Percentiles rank a stretch among this genome's conserved stretches.
These are phyloP conservation scores for Debaryomyces fabryi DNA, from an alignment of 1,139 yeast genomes.

Conservation along the genomic window DNA sequence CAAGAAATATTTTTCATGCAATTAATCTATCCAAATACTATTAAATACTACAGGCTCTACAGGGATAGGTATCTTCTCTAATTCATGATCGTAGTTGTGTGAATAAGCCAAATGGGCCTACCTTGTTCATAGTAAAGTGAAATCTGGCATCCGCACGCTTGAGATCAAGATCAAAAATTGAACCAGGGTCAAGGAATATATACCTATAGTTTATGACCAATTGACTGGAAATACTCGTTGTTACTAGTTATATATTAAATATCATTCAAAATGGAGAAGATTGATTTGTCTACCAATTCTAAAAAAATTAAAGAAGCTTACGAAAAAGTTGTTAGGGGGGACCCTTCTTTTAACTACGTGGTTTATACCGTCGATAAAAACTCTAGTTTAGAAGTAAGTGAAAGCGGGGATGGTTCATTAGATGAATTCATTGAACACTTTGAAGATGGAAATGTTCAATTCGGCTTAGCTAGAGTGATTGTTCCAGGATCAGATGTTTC, in stretches of 20 bases:
- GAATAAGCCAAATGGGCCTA: background rate
- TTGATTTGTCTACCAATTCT: constrained; percentile 60
- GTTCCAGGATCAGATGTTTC: constrained; percentile 89
- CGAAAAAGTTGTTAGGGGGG: constrained; percentile 65
- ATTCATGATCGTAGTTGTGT: background rate
- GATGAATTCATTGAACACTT: constrained; percentile 80
- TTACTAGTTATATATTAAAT: constrained; percentile 3
- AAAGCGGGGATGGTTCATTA: constrained; percentile 65
- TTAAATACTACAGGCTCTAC: background rate
- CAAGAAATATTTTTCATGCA: background rate
- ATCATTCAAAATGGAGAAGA: constrained; percentile 48
- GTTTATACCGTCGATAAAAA: constrained; percentile 63
- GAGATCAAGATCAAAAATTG: background rate
- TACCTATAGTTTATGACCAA: background rate
- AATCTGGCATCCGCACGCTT: constrained; percentile 1
- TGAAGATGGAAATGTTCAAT: constrained; percentile 87
- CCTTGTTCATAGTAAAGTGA: background rate
- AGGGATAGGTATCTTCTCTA: background rate
- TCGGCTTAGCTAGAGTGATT: constrained; percentile 83
- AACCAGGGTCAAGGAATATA: constrained; percentile 1
- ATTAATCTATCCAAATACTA: background rate
- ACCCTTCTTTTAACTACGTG: constrained; percentile 57
- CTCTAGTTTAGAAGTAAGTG: constrained; percentile 59
- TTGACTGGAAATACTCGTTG: constrained; percentile 1
- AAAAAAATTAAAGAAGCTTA: constrained; percentile 64